Base-by-base conservation (phyloP, 1,284 basidiomycete genomes). In the Volvariella surrecta region DNA sequence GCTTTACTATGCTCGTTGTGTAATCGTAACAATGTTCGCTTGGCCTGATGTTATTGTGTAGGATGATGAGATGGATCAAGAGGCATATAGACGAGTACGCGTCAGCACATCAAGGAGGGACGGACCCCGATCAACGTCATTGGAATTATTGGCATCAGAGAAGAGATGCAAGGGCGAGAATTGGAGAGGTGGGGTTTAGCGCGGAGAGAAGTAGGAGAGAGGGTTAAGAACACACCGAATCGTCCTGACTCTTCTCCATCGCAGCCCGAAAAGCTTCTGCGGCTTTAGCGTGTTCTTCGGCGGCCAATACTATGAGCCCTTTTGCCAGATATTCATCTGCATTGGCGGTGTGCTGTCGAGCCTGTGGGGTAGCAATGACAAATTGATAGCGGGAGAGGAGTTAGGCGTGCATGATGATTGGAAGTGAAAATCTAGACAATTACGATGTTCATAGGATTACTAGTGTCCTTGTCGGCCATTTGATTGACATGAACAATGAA, bases 291-390 rank as follows among this genome's bases (percentile, higher is more conserved):
- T 72, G 66, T 45, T 72, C 68, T 45, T 85, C 79, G 24, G 76
- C 68, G 4, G 87, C 82, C 32, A 74, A 75, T 24, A 85, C 73
- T 45, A 85, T 68, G 2, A 84, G 63, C 9, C 83, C 82, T 46
- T 75, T 72, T 10, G 67, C 68, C 32, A 73, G 56, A 54, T 71
- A 73, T 45, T 88, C 83, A 47, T 89, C 83, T 20, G 85, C 86
- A 54, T 82, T 82, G 16, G 79, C 79, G 44, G 83, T 82, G 61
- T 88, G 83, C 54, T 84, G 79, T 58, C 89, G 83, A 16, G 86
- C 86, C 86, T 89, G n/a, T 35, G n/a, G n/a, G n/a, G n/a, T n/a
- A n/a, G n/a, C n/a, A n/a, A n/a, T 15, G 58, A 6, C 22, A 17
- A 44, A 20, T 37, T 18, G 20, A 21, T 19, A 17, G 32, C 16